Evolutionary conservation across 768 basidiomycete species (phyloP), one percentile per base, ranked within the genome.

Genomic region (Boletus vinaceobasis): DNA sequence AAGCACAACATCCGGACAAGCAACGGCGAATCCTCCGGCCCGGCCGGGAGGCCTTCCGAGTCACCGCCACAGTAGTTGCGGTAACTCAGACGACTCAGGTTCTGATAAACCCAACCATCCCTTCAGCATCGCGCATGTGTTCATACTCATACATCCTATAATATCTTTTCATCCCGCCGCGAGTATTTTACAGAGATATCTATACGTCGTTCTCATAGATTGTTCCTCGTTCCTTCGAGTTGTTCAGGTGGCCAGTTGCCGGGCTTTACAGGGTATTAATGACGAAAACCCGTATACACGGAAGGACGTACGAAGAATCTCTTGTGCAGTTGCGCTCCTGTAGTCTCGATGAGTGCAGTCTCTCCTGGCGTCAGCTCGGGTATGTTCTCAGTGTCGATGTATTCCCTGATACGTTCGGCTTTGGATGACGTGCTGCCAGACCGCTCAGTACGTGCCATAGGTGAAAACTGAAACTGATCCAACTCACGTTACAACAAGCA

Each of bases 381-480:
- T 32, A 73, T 33, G 33, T 57, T 56, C 44, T 67, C 55, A 1
- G 66, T 69, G 44, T 66, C 69, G 5, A 72, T 46, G 32, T 72
- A 73, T 65, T 74, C 73, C 48, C 51, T 65, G 53, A 74, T 53
- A 46, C 67, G 69, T 46, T 65, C 62, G 1, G 51, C 67, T 50
- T 74, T 74, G 23, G 66, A 64, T 10, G 71, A 69, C 4, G 73
- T 74, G 14, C 74, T 74, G 45, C 15, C 42, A 38, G 10, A 40
- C 33, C 21, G n/a, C 19, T 55, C 10, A 59, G 45, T 10, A 44
- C 42, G 6, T n/a, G 19, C 14, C 37, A 4, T 19, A 7, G 13
- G 32, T 39, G 3, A 37, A 43, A 9, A 26, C 17, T 6, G 13
- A 19, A 14, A 31, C 5, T 26, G 26, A 27, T 27, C 38, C 29